Percentiles rank a stretch among this genome's conserved stretches.
phyloP scores from a whole-genome alignment of 176 grass and related monocot species.

The Musa beccarii region DNA sequence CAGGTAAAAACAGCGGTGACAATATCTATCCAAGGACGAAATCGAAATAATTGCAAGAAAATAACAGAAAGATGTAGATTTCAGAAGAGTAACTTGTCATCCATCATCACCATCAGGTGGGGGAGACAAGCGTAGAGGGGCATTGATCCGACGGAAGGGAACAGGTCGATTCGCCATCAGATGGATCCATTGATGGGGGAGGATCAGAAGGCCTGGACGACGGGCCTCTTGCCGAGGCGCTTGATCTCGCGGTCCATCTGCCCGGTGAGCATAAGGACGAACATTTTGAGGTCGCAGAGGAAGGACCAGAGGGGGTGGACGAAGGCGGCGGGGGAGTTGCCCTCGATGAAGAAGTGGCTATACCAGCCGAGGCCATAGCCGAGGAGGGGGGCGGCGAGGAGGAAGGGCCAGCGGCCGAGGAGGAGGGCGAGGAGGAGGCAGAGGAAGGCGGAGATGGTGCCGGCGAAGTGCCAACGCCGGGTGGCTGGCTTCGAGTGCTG shows the following conservation, averaged over 20 bases:
- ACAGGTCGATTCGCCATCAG: not conserved
- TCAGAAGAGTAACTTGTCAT: not conserved
- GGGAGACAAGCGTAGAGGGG: not conserved
- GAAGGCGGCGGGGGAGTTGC: constrained; percentile 7
- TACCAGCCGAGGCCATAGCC: constrained; percentile 8
- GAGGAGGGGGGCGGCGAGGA: not conserved
- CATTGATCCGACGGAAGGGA: not conserved
- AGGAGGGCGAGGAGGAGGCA: not conserved
- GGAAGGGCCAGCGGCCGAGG: not conserved
- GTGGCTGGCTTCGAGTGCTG: constrained; percentile 6
- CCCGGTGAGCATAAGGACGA: not conserved
- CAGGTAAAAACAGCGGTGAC: not conserved
- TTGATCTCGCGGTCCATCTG: not conserved
- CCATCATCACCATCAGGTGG: not conserved
- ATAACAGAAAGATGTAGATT: not conserved
- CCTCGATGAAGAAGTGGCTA: constrained; percentile 10
- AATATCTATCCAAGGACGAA: not conserved
- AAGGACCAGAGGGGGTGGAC: not conserved
- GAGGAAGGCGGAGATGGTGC: constrained; percentile 7
- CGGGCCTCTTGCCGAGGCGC: not conserved
- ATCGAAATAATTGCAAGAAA: not conserved
- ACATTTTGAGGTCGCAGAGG: constrained; percentile 2
- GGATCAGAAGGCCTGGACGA: not conserved
- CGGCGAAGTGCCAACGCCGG: constrained; percentile 8
- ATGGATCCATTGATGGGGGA: not conserved